Evolutionary conservation across 192 early-diverging fungal species (phyloP).

Genomic region (Diversispora epigaea): DNA sequence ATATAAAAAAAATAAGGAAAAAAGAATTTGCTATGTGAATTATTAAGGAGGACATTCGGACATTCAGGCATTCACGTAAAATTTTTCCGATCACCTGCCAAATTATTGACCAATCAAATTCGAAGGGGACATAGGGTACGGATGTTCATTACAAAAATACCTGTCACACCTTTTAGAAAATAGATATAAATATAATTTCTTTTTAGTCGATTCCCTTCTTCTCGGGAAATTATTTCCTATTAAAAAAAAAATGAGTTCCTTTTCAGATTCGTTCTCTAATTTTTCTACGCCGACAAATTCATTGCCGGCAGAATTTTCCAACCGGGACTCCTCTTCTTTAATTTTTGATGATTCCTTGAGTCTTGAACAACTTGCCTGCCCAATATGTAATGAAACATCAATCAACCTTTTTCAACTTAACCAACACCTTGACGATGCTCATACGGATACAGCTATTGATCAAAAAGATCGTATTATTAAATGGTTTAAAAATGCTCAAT

Average conservation of each 20-base stretch:
- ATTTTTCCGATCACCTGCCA: too few species aligned
- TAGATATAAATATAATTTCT: too few species aligned
- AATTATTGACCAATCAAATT: too few species aligned
- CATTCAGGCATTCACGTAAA: too few species aligned
- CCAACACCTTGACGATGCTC: constrained; percentile 50
- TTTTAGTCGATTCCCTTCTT: too few species aligned
- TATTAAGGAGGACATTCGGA: too few species aligned
- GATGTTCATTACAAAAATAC: too few species aligned
- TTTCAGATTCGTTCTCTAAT: constrained; percentile 24
- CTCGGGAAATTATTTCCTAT: too few species aligned
- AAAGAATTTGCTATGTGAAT: too few species aligned
- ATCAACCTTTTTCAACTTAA: constrained; percentile 41
- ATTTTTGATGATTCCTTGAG: constrained; percentile 16
- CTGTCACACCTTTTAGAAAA: too few species aligned
- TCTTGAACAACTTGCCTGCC: constrained; percentile 35
- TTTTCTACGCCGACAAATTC: constrained; percentile 5
- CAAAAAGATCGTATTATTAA: constrained; percentile 48
- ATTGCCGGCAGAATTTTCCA: constrained; percentile 16
- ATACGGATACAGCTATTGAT: constrained; percentile 52
- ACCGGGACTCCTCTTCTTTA: constrained; percentile 14
- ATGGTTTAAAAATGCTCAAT: constrained; percentile 57
- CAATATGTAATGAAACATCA: constrained; percentile 41
- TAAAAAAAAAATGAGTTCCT: constrained; percentile 18
- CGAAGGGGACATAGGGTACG: too few species aligned
- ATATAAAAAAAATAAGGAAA: too few species aligned